Conservation (phyloP, 106 monocot genomes). For the Allium sativum region DNA sequence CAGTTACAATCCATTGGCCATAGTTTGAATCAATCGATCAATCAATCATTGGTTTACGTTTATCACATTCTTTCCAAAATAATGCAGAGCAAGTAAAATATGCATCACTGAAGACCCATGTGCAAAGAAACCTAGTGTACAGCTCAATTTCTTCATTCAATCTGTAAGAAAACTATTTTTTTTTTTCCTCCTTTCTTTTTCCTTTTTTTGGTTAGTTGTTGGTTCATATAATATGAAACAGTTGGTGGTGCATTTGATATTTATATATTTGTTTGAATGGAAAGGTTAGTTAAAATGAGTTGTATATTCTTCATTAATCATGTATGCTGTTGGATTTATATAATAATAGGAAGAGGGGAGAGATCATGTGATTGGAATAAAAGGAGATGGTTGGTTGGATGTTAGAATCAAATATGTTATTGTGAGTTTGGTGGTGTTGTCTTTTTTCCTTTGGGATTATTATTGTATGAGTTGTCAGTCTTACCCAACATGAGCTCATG, state of each 20-base stretch:
- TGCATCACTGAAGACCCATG: too few species aligned
- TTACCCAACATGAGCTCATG: neutral
- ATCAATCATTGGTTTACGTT: slow-evolving; percentile 47
- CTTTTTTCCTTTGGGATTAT: neutral
- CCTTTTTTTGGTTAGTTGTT: neutral
- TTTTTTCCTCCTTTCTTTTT: too few species aligned
- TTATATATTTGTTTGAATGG: too few species aligned
- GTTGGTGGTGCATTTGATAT: slow-evolving; percentile 6
- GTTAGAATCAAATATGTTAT: neutral
- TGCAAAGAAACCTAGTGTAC: neutral
- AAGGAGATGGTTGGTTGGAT: neutral
- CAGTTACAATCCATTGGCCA: slow-evolving; percentile 11
- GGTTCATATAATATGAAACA: slow-evolving; percentile 2
- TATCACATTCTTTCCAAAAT: neutral
- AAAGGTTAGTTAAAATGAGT: neutral
- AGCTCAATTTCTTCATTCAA: slow-evolving; percentile 8
- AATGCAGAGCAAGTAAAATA: too few species aligned
- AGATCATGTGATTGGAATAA: slow-evolving; percentile 1
- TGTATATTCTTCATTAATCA: neutral
- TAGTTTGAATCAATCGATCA: neutral
- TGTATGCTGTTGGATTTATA: too few species aligned
- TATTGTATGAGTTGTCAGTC: neutral
- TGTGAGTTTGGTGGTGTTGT: neutral
- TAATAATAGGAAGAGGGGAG: too few species aligned
- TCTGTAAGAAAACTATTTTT: slow-evolving; percentile 10